Conservation (phyloP, 352 stramenopile genomes). For the Phytopythium delawarense region DNA sequence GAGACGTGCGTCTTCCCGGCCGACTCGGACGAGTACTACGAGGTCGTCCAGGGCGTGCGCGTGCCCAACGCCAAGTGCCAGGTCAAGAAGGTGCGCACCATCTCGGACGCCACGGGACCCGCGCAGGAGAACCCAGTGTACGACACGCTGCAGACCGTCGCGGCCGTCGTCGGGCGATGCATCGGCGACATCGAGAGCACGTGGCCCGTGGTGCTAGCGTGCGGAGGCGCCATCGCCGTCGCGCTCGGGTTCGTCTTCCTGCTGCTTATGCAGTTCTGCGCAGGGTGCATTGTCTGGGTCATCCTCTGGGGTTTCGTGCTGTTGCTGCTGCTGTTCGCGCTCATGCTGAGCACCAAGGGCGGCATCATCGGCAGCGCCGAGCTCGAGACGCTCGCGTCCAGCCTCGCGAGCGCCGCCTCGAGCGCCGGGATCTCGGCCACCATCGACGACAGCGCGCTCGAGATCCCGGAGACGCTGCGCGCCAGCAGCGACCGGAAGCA, state of each 20-base stretch:
- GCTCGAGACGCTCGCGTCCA: constrained; percentile 36
- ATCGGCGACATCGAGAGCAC: constrained; percentile 71
- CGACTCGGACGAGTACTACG: constrained; percentile 67
- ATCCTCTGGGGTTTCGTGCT: constrained; percentile 64
- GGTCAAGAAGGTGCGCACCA: constrained; percentile 58
- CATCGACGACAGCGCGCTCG: constrained; percentile 31
- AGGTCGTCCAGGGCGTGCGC: constrained; percentile 39
- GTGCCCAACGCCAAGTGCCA: constrained; percentile 67
- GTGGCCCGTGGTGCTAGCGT: constrained; percentile 46
- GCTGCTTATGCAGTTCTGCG: constrained; percentile 65
- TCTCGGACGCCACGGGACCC: constrained; percentile 44
- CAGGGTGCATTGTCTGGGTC: constrained; percentile 72
- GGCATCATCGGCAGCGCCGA: constrained; percentile 53
- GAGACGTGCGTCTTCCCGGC: constrained; percentile 70
- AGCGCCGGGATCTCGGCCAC: constrained; percentile 13
- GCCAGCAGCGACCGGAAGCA: constrained; percentile 56
- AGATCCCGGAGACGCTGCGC: constrained; percentile 47
- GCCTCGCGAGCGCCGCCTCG: constrained; percentile 32
- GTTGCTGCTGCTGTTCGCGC: constrained; percentile 58
- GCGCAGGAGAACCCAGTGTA: constrained; percentile 75
- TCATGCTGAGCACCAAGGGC: constrained; percentile 73
- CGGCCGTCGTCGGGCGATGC: constrained; percentile 42
- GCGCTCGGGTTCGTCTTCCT: constrained; percentile 65
- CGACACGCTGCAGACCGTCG: constrained; percentile 50
- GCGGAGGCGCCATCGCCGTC: constrained; percentile 41